Evolutionary conservation across 1,139 yeast species (phyloP).

Genomic region (Pichiaceae sp.): DNA sequence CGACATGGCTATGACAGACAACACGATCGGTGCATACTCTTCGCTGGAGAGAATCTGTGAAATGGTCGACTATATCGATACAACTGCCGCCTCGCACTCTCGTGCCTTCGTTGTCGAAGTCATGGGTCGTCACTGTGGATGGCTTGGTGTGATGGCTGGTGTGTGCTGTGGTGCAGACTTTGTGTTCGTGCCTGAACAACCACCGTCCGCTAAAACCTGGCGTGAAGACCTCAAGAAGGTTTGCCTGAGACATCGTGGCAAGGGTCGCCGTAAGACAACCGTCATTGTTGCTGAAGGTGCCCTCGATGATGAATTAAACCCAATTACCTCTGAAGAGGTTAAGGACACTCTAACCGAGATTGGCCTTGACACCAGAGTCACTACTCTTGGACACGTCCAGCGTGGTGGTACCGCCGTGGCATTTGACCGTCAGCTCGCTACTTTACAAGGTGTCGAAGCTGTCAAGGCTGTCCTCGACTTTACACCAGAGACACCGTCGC

Average conservation of each 20-base stretch:
- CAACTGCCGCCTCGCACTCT: slow-evolving; percentile 94
- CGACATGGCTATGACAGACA: slow-evolving; percentile 95
- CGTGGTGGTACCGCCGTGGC: slow-evolving; percentile 99
- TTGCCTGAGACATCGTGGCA: slow-evolving; percentile 65
- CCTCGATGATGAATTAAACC: slow-evolving; percentile 70
- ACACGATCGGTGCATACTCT: slow-evolving; percentile 93
- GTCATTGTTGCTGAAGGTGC: slow-evolving; percentile 99
- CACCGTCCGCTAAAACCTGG: slow-evolving; percentile 65
- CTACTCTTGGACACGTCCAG: slow-evolving; percentile 95
- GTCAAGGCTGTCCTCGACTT: slow-evolving; percentile 84
- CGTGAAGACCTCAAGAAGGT: slow-evolving; percentile 64
- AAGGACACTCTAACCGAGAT: slow-evolving; percentile 71
- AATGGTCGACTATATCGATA: slow-evolving; percentile 91
- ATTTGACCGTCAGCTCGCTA: slow-evolving; percentile 80
- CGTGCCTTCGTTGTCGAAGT: slow-evolving; percentile 97
- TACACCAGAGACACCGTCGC: slow-evolving; percentile 89
- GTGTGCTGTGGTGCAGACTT: slow-evolving; percentile 93
- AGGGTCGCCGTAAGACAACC: slow-evolving; percentile 89
- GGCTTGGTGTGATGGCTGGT: slow-evolving; percentile 97
- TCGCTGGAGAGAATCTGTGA: slow-evolving; percentile 90
- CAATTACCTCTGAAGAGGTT: slow-evolving; percentile 73
- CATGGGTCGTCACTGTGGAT: slow-evolving; percentile 99
- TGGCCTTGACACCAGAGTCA: slow-evolving; percentile 89
- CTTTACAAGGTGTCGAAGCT: slow-evolving; percentile 96
- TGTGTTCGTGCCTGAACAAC: slow-evolving; percentile 88